These are phyloP conservation scores for Falciphora oryzae DNA, from an alignment of 2,329 filamentous ascomycete species.

Conservation along the genomic window DNA sequence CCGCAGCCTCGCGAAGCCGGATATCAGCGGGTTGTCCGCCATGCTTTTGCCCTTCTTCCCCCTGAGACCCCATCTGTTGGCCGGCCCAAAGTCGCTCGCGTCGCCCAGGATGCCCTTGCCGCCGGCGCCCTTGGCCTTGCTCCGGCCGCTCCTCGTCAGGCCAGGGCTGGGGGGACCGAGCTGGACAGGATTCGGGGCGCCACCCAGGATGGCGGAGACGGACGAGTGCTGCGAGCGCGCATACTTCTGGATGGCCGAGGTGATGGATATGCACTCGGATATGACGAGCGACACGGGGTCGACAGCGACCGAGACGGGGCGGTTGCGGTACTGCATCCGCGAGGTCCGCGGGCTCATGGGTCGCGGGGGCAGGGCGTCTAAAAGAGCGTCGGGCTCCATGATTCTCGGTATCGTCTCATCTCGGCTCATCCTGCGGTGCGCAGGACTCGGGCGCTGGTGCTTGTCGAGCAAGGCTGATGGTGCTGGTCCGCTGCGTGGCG, in stretches of 20 bases:
- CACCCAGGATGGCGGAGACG: conserved; percentile 90
- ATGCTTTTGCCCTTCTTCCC: conserved; percentile 96
- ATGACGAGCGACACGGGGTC: conserved; percentile 91
- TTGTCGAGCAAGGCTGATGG: not conserved
- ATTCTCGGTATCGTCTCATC: conserved; percentile 25
- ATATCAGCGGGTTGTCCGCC: conserved; percentile 95
- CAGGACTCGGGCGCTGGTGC: not conserved
- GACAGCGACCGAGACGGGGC: conserved; percentile 71
- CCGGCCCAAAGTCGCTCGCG: conserved; percentile 51
- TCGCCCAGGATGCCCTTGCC: conserved; percentile 29
- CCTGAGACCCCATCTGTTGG: conserved; percentile 85
- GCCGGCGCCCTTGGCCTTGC: not conserved
- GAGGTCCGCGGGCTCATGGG: conserved; percentile 26
- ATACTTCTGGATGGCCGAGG: conserved; percentile 96
- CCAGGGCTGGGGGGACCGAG: conserved; percentile 33
- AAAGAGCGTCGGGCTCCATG: conserved; percentile 20
- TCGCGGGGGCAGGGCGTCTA: conserved; percentile 14
- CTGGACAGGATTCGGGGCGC: conserved; percentile 55
- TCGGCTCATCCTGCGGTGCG: conserved; percentile 26
- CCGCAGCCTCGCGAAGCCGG: conserved; percentile 84
- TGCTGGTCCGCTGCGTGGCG: too few relatives aligned
- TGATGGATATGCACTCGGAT: conserved; percentile 98
- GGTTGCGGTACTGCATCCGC: conserved; percentile 54
- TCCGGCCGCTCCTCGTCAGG: conserved; percentile 10
- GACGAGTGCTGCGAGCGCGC: conserved; percentile 93